Evolutionary conservation across 1,284 basidiomycete genomes (phyloP).

Genomic region (Cutaneotrichosporon dermatis): DNA sequence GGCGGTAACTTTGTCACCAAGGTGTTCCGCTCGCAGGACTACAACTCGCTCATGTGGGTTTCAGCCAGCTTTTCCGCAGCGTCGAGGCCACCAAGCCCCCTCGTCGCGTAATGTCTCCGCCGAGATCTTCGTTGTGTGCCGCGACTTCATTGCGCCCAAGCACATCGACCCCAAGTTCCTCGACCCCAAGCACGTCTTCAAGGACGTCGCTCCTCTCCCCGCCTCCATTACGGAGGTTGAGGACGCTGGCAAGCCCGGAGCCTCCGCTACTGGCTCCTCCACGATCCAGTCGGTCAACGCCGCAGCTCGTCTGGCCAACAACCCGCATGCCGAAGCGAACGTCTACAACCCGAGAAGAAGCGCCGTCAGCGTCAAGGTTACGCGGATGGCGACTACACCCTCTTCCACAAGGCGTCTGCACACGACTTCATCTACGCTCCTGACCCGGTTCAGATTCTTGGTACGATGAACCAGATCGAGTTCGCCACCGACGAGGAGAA

Average conservation of each 20-base stretch:
- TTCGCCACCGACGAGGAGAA: slow-evolving; percentile 83
- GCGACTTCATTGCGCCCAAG: slow-evolving; percentile 89
- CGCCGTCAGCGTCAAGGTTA: slow-evolving; percentile 91
- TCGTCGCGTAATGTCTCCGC: slow-evolving; percentile 98
- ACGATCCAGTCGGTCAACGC: slow-evolving; percentile 37
- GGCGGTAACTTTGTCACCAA: slow-evolving; percentile 98
- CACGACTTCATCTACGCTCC: slow-evolving; percentile 64
- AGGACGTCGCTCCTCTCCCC: slow-evolving; percentile 62
- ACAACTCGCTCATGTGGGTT: slow-evolving; percentile 99
- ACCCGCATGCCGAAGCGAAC: slow-evolving; percentile 61
- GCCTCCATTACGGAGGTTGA: slow-evolving; percentile 39
- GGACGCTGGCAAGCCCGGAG: background rate
- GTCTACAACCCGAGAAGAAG: slow-evolving; percentile 97
- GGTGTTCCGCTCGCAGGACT: slow-evolving; percentile 97
- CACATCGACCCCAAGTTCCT: slow-evolving; percentile 97
- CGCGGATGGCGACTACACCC: slow-evolving; percentile 86
- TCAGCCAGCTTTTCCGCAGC: slow-evolving; percentile 90
- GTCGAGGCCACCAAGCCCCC: slow-evolving; percentile 99
- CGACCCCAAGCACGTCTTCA: slow-evolving; percentile 96
- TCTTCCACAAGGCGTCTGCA: slow-evolving; percentile 73
- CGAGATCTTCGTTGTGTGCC: slow-evolving; percentile 99
- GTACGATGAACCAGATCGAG: slow-evolving; percentile 75
- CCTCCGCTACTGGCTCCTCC: slow-evolving; percentile 22
- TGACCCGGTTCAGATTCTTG: slow-evolving; percentile 80
- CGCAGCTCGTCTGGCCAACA: slow-evolving; percentile 30